Percentiles rank a stretch among this genome's conserved stretches.
Evolutionary conservation across 148 eudicot genomes (phyloP).

Genomic region (Arctostaphylos glauca): DNA sequence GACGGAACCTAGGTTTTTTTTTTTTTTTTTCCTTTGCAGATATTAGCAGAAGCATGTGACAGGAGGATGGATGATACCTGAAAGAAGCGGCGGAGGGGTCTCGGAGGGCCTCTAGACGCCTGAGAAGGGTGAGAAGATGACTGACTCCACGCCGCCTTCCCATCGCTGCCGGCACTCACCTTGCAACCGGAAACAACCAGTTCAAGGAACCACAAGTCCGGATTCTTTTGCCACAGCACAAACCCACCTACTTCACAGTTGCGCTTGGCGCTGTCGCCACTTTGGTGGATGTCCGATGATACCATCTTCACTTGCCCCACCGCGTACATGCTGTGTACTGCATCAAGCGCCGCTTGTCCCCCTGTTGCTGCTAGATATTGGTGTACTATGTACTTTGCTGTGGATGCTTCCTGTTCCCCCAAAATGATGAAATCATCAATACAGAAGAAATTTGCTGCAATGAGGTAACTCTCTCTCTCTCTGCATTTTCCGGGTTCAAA

Average conservation of each 20-base stretch:
- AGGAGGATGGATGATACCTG: slow-evolving; percentile 32
- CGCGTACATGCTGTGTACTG: slow-evolving; percentile 57
- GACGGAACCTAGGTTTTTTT: no score
- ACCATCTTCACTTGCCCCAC: slow-evolving; percentile 60
- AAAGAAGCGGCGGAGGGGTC: slow-evolving; percentile 55
- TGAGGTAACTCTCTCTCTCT: no score
- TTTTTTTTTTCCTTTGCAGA: no score
- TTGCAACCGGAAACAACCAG: slow-evolving; percentile 58
- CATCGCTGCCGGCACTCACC: slow-evolving; percentile 60
- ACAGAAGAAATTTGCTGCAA: background rate
- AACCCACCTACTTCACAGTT: slow-evolving; percentile 47
- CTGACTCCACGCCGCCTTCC: slow-evolving; percentile 59
- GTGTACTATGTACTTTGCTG: slow-evolving; percentile 67
- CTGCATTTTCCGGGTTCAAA: no score
- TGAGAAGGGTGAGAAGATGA: slow-evolving; percentile 40
- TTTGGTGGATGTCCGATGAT: slow-evolving; percentile 40
- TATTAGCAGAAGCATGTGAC: background rate
- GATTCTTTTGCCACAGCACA: slow-evolving; percentile 65
- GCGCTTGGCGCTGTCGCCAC: slow-evolving; percentile 8
- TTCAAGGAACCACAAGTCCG: slow-evolving; percentile 63
- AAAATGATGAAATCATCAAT: background rate
- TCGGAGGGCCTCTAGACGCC: slow-evolving; percentile 49
- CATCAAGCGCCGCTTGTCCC: slow-evolving; percentile 42
- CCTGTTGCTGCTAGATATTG: slow-evolving; percentile 66
- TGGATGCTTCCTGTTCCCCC: slow-evolving; percentile 50